phyloP scores from a whole-genome alignment of 192 early-diverging fungal species.

The Coemansia sp. region DNA sequence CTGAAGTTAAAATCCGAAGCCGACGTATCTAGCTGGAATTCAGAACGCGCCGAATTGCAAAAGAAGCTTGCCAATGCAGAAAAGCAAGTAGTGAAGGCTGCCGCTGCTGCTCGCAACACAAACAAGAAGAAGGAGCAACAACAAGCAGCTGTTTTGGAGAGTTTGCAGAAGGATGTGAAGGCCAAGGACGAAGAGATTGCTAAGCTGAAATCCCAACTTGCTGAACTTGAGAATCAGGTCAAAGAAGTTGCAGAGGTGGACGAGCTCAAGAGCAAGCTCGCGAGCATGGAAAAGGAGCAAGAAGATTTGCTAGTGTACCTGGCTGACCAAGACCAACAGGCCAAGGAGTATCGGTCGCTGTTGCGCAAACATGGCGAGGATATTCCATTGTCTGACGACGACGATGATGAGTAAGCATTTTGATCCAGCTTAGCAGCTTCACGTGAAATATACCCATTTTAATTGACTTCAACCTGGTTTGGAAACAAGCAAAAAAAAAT shows the following conservation, averaged over 20 bases:
- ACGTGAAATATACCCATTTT: constrained; percentile 7
- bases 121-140: constrained; percentile 54
- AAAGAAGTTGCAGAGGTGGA: constrained; percentile 20
- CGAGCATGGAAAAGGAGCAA: constrained; percentile 62
- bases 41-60: constrained; percentile 32
- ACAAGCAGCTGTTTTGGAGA: constrained; percentile 28
- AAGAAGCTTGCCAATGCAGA: constrained; percentile 45
- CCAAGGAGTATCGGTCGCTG: constrained; percentile 54
- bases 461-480: background rate
- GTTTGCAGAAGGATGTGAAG: constrained; percentile 14
- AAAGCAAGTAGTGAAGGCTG: constrained; percentile 51
- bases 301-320: constrained; percentile 82
- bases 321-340: constrained; percentile 77
- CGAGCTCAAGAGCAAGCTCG: constrained; percentile 48
- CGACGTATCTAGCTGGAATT: constrained; percentile 21
- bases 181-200: constrained; percentile 49
- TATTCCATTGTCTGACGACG: constrained; percentile 57
- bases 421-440: background rate
- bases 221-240: constrained; percentile 56
- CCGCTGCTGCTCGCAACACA: constrained; percentile 42
- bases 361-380: constrained; percentile 56
- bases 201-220: constrained; percentile 55
- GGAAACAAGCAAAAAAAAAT: background rate
- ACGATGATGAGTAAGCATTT: constrained; percentile 28
- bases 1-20: constrained; percentile 16